Conservation (phyloP, 192 early-diverging fungal species). For the Gaertneriomyces semiglobifer region DNA sequence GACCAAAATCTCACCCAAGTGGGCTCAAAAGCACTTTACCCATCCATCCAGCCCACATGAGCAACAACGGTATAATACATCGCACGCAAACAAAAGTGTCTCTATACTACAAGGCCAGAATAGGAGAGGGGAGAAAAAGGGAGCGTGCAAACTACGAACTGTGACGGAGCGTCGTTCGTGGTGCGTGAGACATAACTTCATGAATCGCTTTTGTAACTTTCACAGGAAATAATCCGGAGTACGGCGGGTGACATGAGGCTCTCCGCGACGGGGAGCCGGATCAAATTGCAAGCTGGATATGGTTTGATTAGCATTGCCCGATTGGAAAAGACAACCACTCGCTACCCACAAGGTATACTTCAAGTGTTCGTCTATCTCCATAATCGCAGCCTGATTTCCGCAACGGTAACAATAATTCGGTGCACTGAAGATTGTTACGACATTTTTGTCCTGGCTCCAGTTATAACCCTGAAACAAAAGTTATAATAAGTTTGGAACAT, state of each 20-base stretch:
- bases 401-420: slow-evolving; percentile 99
- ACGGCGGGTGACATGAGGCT: slow-evolving; percentile 96
- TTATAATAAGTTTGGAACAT: slow-evolving; percentile 7
- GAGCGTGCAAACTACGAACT: too few relatives aligned
- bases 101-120: too few relatives aligned
- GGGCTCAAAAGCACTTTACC: too few relatives aligned
- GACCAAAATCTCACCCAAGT: too few relatives aligned
- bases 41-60: too few relatives aligned
- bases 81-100: too few relatives aligned
- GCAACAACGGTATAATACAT: too few relatives aligned
- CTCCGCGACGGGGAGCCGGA: slow-evolving; percentile 93
- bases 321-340: slow-evolving; percentile 62
- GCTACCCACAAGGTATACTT: slow-evolving; percentile 94
- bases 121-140: too few relatives aligned
- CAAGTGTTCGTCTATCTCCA: slow-evolving; percentile 99
- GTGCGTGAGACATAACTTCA: too few relatives aligned
- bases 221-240: slow-evolving; percentile 99
- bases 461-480: slow-evolving; percentile 76
- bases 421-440: slow-evolving; percentile 98
- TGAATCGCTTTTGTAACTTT: slow-evolving; percentile 2
- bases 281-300: slow-evolving; percentile 80
- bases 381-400: slow-evolving; percentile 99
- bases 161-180: too few relatives aligned
- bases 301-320: neutral
- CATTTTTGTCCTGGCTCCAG: slow-evolving; percentile 98